Evolutionary conservation across 1,139 yeast species (phyloP), one percentile per base, ranked within the genome.

Genomic region (Suhomyces wounanorum): DNA sequence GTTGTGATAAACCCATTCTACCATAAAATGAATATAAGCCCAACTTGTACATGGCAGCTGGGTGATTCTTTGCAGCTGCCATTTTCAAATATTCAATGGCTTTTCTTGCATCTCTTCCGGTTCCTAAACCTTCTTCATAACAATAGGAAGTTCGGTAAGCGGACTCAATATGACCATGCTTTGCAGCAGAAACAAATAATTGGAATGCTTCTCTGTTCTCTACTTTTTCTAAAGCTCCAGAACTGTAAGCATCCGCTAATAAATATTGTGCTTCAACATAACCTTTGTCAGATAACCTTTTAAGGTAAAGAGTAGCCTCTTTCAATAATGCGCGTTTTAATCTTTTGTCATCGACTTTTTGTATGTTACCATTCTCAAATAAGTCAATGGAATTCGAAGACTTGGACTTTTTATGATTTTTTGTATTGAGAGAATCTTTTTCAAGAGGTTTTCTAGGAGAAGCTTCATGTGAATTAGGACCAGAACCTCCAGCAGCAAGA

Each of bases 111-210:
- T 94, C 97, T 61, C 96, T 81, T 16, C 91, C 85, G 7, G 95
- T 88, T 6, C 99, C 99, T 69, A 92, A 75, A 7, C 98, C 98
- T 70, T 90, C 96, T 68, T 92, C 96, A 59, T 85, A 88, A 67
- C 97, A 92, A 54, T 88, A 81, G 0, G 97, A 90, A 0, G 97
- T 88, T 61, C 98, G 81, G 68, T 88, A 94, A 0, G 97, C 92
- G 49, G 95, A 84, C 66, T 94, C 98, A 10, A 87, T 79, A 64
- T 94, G 98, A 21, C 94, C 96, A 59, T 89, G 94, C 66, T 92
- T 94, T 7, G 97, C 97, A 8, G 98, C 97, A 35, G 89, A 75
- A 64, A 87, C 92, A 66, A 94, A 94, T 49, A 89, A 78, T 1
- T 70, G 60, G 59, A 89, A 87, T 2, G 97, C 88, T 57, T 89